phyloP scores from a whole-genome alignment of 2,329 filamentous ascomycete genomes.

The Fusarium papillatum region DNA sequence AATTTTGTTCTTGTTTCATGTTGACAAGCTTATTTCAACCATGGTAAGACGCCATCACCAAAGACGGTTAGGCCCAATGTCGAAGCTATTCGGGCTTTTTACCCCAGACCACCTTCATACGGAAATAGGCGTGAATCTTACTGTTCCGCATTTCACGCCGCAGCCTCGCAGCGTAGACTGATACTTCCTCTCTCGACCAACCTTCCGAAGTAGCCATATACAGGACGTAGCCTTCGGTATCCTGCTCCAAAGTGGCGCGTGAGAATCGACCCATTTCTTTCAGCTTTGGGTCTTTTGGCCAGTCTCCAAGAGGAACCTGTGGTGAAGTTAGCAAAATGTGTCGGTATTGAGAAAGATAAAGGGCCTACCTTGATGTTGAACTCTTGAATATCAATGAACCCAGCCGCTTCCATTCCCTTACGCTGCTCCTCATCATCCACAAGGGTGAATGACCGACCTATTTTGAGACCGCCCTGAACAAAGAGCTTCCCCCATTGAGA shows the following conservation, averaged over 20 bases:
- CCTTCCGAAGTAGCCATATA: constrained; percentile 4
- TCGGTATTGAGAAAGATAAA: neutral
- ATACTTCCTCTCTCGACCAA: neutral
- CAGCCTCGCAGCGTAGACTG: neutral
- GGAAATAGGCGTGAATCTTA: neutral
- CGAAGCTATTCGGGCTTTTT: neutral
- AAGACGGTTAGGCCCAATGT: neutral
- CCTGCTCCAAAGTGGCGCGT: neutral
- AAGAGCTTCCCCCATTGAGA: neutral
- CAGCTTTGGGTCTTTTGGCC: neutral
- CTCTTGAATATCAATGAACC: neutral
- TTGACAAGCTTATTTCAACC: neutral
- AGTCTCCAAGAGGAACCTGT: neutral
- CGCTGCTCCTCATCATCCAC: neutral
- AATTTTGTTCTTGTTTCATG: neutral
- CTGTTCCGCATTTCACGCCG: constrained; percentile 1
- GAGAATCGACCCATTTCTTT: constrained; percentile 5
- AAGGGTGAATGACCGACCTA: neutral
- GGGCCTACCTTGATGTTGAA: neutral
- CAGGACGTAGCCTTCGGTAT: neutral
- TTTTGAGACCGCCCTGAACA: neutral
- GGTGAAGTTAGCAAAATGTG: neutral
- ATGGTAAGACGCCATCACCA: neutral
- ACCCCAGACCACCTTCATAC: constrained; percentile 1
- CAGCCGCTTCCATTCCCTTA: neutral